Evolutionary conservation across 345 rosid genomes (phyloP), one percentile per base, ranked within the genome.

Genomic region (Salix exigua): DNA sequence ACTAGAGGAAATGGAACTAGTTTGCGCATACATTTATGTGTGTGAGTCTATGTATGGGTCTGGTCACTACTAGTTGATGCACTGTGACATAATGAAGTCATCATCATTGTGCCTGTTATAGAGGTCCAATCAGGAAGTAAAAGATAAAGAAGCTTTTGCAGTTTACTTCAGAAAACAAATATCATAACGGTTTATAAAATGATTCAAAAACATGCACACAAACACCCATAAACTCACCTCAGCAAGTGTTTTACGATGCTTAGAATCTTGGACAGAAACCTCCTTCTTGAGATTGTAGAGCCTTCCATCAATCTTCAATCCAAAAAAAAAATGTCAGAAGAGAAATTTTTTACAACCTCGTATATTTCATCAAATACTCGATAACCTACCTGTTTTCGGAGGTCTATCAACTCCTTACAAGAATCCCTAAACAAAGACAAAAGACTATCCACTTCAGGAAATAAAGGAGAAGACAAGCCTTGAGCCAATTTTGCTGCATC

Each of bases 371-470:
- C 14, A 12, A 19, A 51, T 17, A 79, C 65, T 48, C 58, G 35
- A 73, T 48, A 44, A 38, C 72, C 73, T 68, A 92, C 98, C 93
- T 96, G 98, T 72, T 87, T 92, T 17, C 93, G 86, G 44, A 96
- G 97, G 85, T 94, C 98, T 61, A 92, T 87, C 81, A 96, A 85
- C 91, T 96, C 99, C 81, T 77, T 87, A 68, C 90, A 91, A 60
- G 99, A 92, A 88, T 92, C 97, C 86, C 88, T 89, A 83, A 94
- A 96, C 71, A 96, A 87, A 66, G 90, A 86, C 83, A 91, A 82
- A 37, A 96, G 94, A 80, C 90, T 80, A 84, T 96, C 97, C 38
- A 96, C 98, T 89, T 94, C 97, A 18, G 98, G 99, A 80, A 96
- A 96, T 78, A 88, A 86, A 75, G 97, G 98, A 79, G 91, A 81